Percentiles rank a stretch among this genome's conserved stretches.
Evolutionary conservation across 805 yeast genomes (phyloP).

Genomic region (Kazachstania taianensis): DNA sequence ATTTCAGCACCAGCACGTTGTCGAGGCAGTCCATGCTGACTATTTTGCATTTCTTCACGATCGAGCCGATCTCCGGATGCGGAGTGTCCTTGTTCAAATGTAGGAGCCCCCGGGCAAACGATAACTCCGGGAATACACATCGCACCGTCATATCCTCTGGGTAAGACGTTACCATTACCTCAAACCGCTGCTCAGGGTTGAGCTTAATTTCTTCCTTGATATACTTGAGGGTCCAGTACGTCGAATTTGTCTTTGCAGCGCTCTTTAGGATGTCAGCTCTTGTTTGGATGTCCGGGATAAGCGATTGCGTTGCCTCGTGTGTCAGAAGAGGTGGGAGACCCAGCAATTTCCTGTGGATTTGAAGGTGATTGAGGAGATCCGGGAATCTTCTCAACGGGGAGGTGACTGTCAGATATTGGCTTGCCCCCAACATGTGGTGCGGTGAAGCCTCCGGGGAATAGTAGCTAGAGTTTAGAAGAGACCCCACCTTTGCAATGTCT

Average conservation of each 20-base stretch:
- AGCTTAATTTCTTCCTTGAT: conserved; percentile 13
- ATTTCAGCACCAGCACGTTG: too few relatives aligned
- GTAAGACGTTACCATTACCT: conserved; percentile 34
- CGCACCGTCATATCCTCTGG: conserved; percentile 31
- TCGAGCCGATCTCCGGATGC: conserved; percentile 36
- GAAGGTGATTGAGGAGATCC: conserved; percentile 76
- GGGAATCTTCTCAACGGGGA: conserved; percentile 82
- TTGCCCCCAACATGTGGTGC: conserved; percentile 59
- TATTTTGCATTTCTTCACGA: conserved; percentile 32
- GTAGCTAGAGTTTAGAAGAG: conserved; percentile 44
- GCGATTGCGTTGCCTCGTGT: conserved; percentile 27
- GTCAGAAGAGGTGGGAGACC: conserved; percentile 23
- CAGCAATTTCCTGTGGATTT: conserved; percentile 40
- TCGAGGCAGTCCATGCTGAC: conserved; percentile 36
- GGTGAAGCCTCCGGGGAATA: conserved; percentile 35
- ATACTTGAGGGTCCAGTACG: conserved; percentile 32
- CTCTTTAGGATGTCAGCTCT: conserved; percentile 33
- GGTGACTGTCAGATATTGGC: conserved; percentile 61
- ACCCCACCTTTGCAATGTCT: conserved; percentile 35
- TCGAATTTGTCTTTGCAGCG: conserved; percentile 21
- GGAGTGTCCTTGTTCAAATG: conserved; percentile 20
- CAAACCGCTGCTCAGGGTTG: conserved; percentile 9
- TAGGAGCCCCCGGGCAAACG: conserved; percentile 26
- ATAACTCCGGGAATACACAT: conserved; percentile 24
- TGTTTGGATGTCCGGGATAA: conserved; percentile 36